Evolutionary conservation across 2,329 filamentous ascomycete species (phyloP).

Genomic region (Fusarium sublunatum): DNA sequence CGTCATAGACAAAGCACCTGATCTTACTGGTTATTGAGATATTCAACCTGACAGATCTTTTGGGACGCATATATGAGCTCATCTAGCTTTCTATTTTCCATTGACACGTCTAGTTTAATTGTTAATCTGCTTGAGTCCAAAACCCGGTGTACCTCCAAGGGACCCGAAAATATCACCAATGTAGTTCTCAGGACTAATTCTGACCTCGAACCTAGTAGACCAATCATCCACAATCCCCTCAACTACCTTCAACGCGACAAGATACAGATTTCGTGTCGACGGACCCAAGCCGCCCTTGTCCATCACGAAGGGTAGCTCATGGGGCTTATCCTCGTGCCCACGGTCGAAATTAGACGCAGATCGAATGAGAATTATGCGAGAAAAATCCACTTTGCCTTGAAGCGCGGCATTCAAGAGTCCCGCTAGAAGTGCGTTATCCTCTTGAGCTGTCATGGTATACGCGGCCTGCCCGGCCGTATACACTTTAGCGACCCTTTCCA

Average conservation of each 20-base stretch:
- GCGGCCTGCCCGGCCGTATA: constrained; percentile 29
- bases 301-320: constrained; percentile 36
- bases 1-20: no score
- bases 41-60: no score
- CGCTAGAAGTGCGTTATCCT: constrained; percentile 35
- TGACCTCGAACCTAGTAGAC: constrained; percentile 23
- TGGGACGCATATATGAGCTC: no score
- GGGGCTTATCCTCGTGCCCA: constrained; percentile 30
- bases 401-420: constrained; percentile 30
- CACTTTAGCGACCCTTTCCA: constrained; percentile 31
- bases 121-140: constrained; percentile 16
- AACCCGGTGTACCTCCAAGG: constrained; percentile 29
- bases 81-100: no score
- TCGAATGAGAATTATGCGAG: constrained; percentile 27
- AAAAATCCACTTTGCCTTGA: constrained; percentile 31
- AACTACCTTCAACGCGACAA: constrained; percentile 21
- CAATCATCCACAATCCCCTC: constrained; percentile 25
- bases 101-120: neutral
- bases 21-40: no score
- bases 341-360: constrained; percentile 41
- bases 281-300: constrained; percentile 37
- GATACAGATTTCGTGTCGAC: constrained; percentile 35
- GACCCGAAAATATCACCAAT: constrained; percentile 39
- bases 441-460: constrained; percentile 40
- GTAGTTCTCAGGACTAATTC: constrained; percentile 20